Evolutionary conservation across 441 rosid genomes (phyloP).

Genomic region (Metrosideros polymorpha): DNA sequence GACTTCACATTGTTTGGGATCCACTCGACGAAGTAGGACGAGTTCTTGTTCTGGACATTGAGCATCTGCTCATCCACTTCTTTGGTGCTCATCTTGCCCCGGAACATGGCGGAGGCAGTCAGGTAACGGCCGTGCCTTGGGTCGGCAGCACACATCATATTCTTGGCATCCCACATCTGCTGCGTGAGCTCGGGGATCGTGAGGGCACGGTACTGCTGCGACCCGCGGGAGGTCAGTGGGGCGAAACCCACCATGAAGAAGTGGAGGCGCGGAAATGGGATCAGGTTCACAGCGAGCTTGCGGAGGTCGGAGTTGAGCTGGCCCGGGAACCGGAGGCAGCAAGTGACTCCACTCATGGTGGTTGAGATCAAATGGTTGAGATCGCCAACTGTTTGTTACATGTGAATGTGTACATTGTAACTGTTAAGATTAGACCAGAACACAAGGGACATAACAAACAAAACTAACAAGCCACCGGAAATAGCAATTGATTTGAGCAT

Average conservation of each 20-base stretch:
- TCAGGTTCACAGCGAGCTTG: constrained; percentile 36
- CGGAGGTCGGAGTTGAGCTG: constrained; percentile 45
- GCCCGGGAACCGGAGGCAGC: constrained; percentile 50
- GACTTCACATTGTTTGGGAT: constrained; percentile 42
- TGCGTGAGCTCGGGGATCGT: constrained; percentile 46
- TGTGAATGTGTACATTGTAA: not conserved
- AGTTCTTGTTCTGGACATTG: constrained; percentile 43
- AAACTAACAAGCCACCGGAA: not conserved
- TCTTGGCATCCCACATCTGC: constrained; percentile 45
- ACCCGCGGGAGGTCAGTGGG: constrained; percentile 36
- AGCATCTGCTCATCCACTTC: constrained; percentile 44
- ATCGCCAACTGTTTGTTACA: constrained; percentile 26
- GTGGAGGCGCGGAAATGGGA: constrained; percentile 46
- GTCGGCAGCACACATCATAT: constrained; percentile 44
- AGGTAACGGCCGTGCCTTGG: constrained; percentile 33
- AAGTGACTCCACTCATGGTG: constrained; percentile 49
- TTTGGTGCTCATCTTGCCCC: constrained; percentile 42
- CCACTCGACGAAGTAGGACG: constrained; percentile 46
- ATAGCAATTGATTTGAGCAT: not conserved
- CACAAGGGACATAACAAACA: not conserved
- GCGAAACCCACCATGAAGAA: constrained; percentile 52
- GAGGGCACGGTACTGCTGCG: constrained; percentile 37
- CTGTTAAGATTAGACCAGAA: not conserved
- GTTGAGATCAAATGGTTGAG: constrained; percentile 43
- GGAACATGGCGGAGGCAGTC: constrained; percentile 37